These are phyloP conservation scores for Arabis alpina DNA, from an alignment of 345 rosid genomes.

Conservation along the genomic window DNA sequence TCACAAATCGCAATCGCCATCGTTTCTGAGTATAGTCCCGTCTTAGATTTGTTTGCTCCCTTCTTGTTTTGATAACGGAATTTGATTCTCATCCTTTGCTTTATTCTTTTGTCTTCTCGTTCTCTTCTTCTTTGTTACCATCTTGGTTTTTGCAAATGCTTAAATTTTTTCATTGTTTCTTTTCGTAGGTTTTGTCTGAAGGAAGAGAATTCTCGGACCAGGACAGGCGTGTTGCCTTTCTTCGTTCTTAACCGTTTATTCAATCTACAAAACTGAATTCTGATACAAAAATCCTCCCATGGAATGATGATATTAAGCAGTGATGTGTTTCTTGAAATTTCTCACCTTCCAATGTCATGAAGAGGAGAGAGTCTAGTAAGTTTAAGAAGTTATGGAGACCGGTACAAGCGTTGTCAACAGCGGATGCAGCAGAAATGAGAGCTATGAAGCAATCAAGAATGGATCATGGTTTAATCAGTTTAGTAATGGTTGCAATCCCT, in stretches of 20 bases:
- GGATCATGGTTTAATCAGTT: constrained; percentile 85
- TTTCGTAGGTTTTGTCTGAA: constrained; percentile 32
- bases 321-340: constrained; percentile 10
- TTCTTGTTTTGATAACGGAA: constrained; percentile 15
- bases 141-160: constrained; percentile 17
- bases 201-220: constrained; percentile 13
- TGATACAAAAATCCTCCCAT: background rate
- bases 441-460: constrained; percentile 50
- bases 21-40: background rate
- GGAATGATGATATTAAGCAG: background rate
- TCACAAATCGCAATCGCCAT: background rate
- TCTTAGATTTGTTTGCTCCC: constrained; percentile 25
- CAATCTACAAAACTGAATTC: constrained; percentile 10
- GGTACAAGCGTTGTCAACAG: constrained; percentile 43
- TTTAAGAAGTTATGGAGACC: constrained; percentile 59
- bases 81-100: constrained; percentile 37
- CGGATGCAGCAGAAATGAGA: constrained; percentile 32
- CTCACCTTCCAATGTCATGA: constrained; percentile 51
- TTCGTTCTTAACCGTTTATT: constrained; percentile 16
- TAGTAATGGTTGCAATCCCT: constrained; percentile 77
- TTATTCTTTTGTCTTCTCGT: constrained; percentile 28
- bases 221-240: constrained; percentile 1
- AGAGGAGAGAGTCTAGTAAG: constrained; percentile 43
- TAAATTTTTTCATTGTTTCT: constrained; percentile 25
- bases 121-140: background rate